Percentiles rank a stretch among this genome's conserved stretches.
These are phyloP conservation scores for Posidonia oceanica DNA, from an alignment of 116 monocot species.

Conservation along the genomic window DNA sequence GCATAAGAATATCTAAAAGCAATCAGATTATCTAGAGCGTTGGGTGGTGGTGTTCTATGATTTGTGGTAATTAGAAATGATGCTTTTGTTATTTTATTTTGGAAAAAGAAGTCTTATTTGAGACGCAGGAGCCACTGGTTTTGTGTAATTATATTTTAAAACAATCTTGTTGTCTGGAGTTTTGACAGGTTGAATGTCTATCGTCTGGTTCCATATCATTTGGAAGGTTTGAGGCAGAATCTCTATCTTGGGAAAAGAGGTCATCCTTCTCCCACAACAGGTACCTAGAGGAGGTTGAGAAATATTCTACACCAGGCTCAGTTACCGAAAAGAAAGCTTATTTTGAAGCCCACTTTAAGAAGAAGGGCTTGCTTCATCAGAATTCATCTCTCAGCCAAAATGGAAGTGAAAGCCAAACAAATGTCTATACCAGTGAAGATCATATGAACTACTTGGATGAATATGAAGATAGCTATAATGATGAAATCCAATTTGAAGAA, in stretches of 20 bases:
- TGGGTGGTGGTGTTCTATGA: no score
- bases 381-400: slow-evolving; percentile 19
- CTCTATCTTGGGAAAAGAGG: slow-evolving; percentile 68
- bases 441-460: slow-evolving; percentile 5
- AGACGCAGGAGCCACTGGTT: no score
- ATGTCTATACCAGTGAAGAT: slow-evolving; percentile 12
- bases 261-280: slow-evolving; percentile 69
- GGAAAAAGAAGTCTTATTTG: background rate
- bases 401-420: slow-evolving; percentile 12
- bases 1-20: no score
- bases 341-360: slow-evolving; percentile 73
- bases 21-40: no score
- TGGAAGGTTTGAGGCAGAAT: slow-evolving; percentile 64
- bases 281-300: slow-evolving; percentile 79
- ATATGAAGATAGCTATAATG: slow-evolving; percentile 1
- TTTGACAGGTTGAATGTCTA: slow-evolving; percentile 38
- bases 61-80: background rate
- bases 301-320: slow-evolving; percentile 59
- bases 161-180: background rate
- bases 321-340: slow-evolving; percentile 75
- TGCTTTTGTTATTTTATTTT: background rate
- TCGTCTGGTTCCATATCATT: slow-evolving; percentile 57
- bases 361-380: slow-evolving; percentile 29
- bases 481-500: slow-evolving; percentile 7
- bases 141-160: background rate